Conservation (phyloP, 1,284 basidiomycete species). For the Malassezia japonica region DNA sequence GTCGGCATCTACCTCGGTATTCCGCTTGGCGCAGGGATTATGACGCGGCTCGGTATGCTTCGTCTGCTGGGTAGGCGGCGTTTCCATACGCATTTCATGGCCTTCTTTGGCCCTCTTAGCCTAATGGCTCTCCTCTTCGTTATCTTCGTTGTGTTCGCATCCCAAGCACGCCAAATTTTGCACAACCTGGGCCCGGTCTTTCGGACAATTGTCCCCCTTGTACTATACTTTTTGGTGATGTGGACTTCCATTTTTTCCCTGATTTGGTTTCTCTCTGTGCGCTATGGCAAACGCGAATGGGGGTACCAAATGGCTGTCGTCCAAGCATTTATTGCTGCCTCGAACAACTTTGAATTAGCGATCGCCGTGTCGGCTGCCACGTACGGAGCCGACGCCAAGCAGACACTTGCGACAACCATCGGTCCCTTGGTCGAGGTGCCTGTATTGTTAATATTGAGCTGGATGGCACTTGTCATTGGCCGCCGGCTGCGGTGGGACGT, state of each 20-base stretch:
- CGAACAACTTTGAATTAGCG: conserved; percentile 57
- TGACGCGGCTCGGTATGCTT: conserved; percentile 60
- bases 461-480: conserved; percentile 58
- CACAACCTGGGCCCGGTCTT: conserved; percentile 31
- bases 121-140: conserved; percentile 57
- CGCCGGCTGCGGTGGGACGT: conserved; percentile 24
- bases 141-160: conserved; percentile 67
- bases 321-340: conserved; percentile 53
- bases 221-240: conserved; percentile 65
- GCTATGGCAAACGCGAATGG: conserved; percentile 35
- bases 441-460: conserved; percentile 63
- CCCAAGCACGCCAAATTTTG: conserved; percentile 51
- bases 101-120: conserved; percentile 61
- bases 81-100: conserved; percentile 57
- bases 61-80: conserved; percentile 53
- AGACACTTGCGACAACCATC: conserved; percentile 30
- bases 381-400: conserved; percentile 50
- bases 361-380: conserved; percentile 72
- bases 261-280: conserved; percentile 46
- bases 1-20: conserved; percentile 53
- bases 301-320: conserved; percentile 48
- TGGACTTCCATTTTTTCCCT: conserved; percentile 60
- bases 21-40: conserved; percentile 59
- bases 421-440: conserved; percentile 52
- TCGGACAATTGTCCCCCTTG: conserved; percentile 61